Base-by-base conservation (phyloP, 208 protist genomes). In the Giardia duodenalis region DNA sequence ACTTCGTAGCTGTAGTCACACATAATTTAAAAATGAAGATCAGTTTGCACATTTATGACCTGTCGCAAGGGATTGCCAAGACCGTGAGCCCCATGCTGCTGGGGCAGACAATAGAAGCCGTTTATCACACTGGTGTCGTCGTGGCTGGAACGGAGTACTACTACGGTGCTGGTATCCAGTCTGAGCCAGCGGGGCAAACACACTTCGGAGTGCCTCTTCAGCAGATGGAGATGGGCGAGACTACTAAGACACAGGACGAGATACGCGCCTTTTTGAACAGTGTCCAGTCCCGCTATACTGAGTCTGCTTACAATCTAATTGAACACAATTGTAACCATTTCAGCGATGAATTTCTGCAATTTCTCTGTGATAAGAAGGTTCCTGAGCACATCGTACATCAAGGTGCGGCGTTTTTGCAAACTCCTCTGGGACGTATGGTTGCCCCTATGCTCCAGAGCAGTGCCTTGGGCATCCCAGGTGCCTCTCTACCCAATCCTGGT, bases 261-360 rank as follows among this genome's bases (percentile, higher is more conserved):
- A 44, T 45, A 22, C 4, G 10, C 10, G 43, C 87, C 10, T n/a
- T 43, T 90, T 43, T n/a, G 19, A 10, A 90, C 87, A 90, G 87
- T 90, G 87, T 90, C 87, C 87, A 10, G 10, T n/a, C 87, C 10
- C 19, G 4, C 19, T 45, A 19, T n/a, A 90, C 39, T n/a, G 10
- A 43, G 0, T 39, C 0, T 22, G 46, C 0, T 22, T 92, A 92
- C 47, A 1, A 92, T 57, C 47, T 92, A 22, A 44, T 92, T 1
- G 91, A 92, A 10, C 48, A 76, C 0, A 92, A 92, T 39, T 92
- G 91, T 46, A 92, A 92, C 91, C 47, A 92, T 44, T 92, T 92
- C 39, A 92, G 47, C 1, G 44, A 76, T 4, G 91, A 76, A 2
- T 22, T 44, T 0, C 0, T 87, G 0, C 2, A 92, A 4, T 92